Evolutionary conservation across 2,329 filamentous ascomycete species (phyloP).

Genomic region (Colletotrichum cordylinicola): DNA sequence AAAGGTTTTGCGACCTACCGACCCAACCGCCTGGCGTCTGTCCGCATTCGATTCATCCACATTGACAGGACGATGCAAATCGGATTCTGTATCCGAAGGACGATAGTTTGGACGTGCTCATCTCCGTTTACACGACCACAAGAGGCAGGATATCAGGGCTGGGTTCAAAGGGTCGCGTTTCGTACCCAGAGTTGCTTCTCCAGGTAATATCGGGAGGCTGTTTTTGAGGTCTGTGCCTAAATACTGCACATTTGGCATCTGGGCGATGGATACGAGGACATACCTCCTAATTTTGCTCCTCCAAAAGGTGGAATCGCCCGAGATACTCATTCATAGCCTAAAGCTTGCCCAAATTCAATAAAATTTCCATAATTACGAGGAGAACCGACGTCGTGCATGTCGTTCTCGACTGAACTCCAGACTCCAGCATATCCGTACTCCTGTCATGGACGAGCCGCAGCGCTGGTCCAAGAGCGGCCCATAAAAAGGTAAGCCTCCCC

Average conservation of each 20-base stretch:
- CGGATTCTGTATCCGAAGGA: background rate
- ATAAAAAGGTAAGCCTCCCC: background rate
- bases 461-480: background rate
- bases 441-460: background rate
- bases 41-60: background rate
- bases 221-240: background rate
- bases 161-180: background rate
- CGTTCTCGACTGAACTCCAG: slow-evolving; percentile 10
- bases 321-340: background rate
- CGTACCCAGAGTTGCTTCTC: background rate
- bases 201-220: background rate
- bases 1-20: background rate
- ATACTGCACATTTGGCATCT: background rate
- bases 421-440: slow-evolving; percentile 14
- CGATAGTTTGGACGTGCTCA: background rate
- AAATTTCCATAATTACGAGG: background rate
- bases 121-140: background rate
- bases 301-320: background rate
- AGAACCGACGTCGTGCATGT: background rate
- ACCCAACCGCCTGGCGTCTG: background rate
- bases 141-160: background rate
- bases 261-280: background rate
- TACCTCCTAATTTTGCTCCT: background rate
- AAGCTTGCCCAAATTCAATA: background rate
- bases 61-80: background rate